Evolutionary conservation across 2,329 filamentous ascomycete genomes (phyloP).

Genomic region (Cryoendolithus antarcticus): DNA sequence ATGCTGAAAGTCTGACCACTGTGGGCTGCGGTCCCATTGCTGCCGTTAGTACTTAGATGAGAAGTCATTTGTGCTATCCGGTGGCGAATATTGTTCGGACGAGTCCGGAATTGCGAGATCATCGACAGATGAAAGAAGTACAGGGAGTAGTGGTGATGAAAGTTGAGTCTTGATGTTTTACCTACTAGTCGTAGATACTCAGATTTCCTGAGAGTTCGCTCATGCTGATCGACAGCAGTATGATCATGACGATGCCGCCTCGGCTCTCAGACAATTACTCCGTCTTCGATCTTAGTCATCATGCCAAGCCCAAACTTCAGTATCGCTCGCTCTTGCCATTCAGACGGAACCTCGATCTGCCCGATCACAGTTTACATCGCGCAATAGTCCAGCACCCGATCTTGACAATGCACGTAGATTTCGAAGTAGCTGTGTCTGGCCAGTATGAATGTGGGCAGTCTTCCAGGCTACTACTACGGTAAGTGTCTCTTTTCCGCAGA

Average conservation of each 20-base stretch:
- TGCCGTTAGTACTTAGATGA: conserved; percentile 24
- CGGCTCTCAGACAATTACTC: no score
- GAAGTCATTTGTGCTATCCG: conserved; percentile 33
- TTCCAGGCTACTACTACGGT: conserved; percentile 39
- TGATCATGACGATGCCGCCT: no score
- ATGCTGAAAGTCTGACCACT: conserved; percentile 25
- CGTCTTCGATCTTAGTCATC: no score
- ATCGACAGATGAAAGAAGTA: neutral
- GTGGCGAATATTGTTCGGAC: conserved; percentile 8
- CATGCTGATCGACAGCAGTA: no score
- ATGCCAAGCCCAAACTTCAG: no score
- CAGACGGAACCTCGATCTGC: no score
- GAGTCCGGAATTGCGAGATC: conserved; percentile 3
- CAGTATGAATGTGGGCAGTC: conserved; percentile 28
- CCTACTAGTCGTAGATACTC: no score
- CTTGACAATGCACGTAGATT: conserved; percentile 2
- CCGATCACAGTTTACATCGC: no score
- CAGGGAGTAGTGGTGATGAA: neutral
- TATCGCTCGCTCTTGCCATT: no score
- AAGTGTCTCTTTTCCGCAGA: conserved; percentile 1
- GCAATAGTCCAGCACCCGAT: neutral
- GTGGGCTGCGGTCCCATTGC: conserved; percentile 12
- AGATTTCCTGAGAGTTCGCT: no score
- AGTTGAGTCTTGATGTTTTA: neutral
- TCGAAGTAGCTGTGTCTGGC: conserved; percentile 1